phyloP scores from a whole-genome alignment of 2,329 filamentous ascomycete genomes.

The Harringtonia lauricola region DNA sequence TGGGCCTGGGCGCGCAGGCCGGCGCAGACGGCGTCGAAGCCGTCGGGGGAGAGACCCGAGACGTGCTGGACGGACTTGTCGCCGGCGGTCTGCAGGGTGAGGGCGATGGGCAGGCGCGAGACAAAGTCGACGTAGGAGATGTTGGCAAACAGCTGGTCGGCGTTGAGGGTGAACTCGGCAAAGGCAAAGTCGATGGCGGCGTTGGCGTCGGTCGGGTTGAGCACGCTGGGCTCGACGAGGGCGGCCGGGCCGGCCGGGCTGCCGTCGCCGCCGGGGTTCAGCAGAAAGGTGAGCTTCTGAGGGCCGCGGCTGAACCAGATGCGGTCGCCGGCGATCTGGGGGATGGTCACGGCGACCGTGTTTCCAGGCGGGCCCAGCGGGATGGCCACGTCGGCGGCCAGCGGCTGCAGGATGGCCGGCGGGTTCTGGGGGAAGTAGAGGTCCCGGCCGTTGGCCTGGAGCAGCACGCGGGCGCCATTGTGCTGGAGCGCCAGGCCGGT shows the following conservation, averaged over 20 bases:
- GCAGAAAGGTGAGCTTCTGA: slow-evolving; percentile 42
- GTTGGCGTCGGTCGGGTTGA: slow-evolving; percentile 48
- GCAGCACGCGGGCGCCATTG: slow-evolving; percentile 22
- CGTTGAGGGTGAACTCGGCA: slow-evolving; percentile 50
- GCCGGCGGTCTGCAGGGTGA: slow-evolving; percentile 35
- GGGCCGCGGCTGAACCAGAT: slow-evolving; percentile 52
- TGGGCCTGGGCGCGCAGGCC: slow-evolving; percentile 42
- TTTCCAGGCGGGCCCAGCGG: slow-evolving; percentile 43
- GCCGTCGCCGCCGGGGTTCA: slow-evolving; percentile 36
- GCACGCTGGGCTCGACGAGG: slow-evolving; percentile 56
- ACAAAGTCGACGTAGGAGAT: slow-evolving; percentile 61
- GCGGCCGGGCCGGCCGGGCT: slow-evolving; percentile 41
- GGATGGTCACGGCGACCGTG: slow-evolving; percentile 43
- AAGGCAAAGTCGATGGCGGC: slow-evolving; percentile 42
- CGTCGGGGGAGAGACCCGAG: slow-evolving; percentile 46
- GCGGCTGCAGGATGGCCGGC: slow-evolving; percentile 28
- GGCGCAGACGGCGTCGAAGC: slow-evolving; percentile 42
- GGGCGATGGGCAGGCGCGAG: slow-evolving; percentile 37
- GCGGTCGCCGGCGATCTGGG: slow-evolving; percentile 51
- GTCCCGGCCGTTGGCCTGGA: slow-evolving; percentile 34
- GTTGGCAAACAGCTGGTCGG: slow-evolving; percentile 46
- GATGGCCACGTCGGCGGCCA: slow-evolving; percentile 48
- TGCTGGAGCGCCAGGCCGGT: slow-evolving; percentile 47
- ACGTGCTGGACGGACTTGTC: slow-evolving; percentile 31
- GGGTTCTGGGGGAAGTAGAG: slow-evolving; percentile 48